Evolutionary conservation across 2,329 filamentous ascomycete genomes (phyloP), one percentile per base, ranked within the genome.

Genomic region (Elsinoe fawcettii): DNA sequence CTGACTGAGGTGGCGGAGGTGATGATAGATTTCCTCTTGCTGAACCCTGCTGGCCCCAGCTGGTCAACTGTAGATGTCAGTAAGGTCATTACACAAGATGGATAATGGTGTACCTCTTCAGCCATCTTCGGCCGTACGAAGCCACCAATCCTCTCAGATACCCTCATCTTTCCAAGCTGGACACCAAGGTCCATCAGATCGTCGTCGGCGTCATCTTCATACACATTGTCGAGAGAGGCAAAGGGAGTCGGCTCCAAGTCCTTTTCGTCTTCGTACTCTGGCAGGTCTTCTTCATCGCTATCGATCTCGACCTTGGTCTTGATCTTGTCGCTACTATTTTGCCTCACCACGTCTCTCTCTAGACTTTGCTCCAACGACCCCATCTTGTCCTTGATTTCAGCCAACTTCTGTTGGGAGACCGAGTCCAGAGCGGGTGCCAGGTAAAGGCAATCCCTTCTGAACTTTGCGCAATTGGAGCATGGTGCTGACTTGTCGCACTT

Each of bases 351-450:
- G 67, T 88, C 84, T 43, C 83, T 75, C 69, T 89, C 87, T 5
- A 90, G 75, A 57, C 84, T 80, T 55, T 82, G 77, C 71, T 90
- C 87, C 16, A 90, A 72, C 7, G 80, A 82, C 23, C 85, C 86
- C 70, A 90, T 87, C 70, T 86, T 85, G 69, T 90, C 87, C 71
- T 90, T 90, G 68, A 90, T 85, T 65, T 89, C 84, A 3, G 84
- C 86, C 56, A 90, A 75, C 63, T 84, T 84, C 63, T 84, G 77
- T 69, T 88, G 85, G 55, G 82, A 82, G 6, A 81, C 81, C 60
- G 85, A 79, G 68, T 90, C 86, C n/a, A 87, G 74, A 20, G 83
- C 79, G 0, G 83, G 80, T 1, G 83, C 81, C 34, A 89, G 76
- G 66, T 87, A 88, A 36, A 87, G 69, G 63, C 79, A 81, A 62